These are phyloP conservation scores for Cerrena zonata DNA, from an alignment of 1,284 basidiomycete species.

Conservation along the genomic window DNA sequence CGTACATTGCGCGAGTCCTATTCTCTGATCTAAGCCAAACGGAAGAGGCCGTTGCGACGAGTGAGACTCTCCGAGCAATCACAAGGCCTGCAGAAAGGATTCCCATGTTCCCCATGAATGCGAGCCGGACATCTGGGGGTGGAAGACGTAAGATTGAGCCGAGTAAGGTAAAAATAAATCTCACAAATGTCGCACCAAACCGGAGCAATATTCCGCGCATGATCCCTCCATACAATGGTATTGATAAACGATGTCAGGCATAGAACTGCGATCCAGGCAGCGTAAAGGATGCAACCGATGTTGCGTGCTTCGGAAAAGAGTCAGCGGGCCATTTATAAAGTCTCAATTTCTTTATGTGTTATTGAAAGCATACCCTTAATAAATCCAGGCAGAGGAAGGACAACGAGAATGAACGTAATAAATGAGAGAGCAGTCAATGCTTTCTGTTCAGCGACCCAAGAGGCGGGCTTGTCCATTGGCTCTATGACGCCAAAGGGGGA, in stretches of 20 bases:
- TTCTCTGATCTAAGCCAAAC: not conserved
- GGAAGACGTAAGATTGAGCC: not conserved
- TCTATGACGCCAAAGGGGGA: no score
- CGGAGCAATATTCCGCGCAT: conserved; percentile 24
- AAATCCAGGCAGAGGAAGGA: not conserved
- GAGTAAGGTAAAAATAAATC: conserved; percentile 8
- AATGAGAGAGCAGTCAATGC: not conserved
- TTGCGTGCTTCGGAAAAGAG: conserved; percentile 6
- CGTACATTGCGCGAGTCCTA: not conserved
- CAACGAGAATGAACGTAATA: not conserved
- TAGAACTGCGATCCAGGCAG: conserved; percentile 18
- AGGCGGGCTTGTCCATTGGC: no score
- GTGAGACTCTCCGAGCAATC: conserved; percentile 2
- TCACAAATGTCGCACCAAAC: conserved; percentile 42
- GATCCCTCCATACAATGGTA: conserved; percentile 33
- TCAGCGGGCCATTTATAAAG: not conserved
- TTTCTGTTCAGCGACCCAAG: no score
- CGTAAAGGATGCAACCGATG: conserved; percentile 14
- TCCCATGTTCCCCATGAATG: not conserved
- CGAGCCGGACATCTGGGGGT: not conserved
- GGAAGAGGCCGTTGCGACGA: not conserved
- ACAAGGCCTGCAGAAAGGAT: conserved; percentile 4
- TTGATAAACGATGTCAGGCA: conserved; percentile 31
- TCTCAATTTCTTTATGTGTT: not conserved
- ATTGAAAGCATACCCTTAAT: not conserved